phyloP scores from a whole-genome alignment of 2,329 filamentous ascomycete species.

The Pseudocercospora macadamiae region DNA sequence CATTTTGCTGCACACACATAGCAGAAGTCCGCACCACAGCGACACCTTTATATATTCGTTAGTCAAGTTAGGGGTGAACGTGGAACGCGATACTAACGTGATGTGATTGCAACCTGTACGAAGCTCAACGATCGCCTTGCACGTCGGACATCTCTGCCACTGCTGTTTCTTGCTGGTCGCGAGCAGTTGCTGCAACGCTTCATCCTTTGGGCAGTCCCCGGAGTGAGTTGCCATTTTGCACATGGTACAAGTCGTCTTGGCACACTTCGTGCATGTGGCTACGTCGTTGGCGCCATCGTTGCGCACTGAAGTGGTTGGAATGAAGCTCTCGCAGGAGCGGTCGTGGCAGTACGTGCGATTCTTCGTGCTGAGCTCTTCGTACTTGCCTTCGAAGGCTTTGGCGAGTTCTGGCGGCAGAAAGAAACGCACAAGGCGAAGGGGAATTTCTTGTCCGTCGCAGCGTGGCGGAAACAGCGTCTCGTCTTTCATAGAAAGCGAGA shows the following conservation, averaged over 20 bases:
- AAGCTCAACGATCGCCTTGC: conserved; percentile 54
- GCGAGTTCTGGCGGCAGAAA: conserved; percentile 45
- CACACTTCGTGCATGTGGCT: conserved; percentile 51
- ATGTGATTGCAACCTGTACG: conserved; percentile 60
- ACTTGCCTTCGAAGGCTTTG: conserved; percentile 47
- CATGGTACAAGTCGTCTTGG: conserved; percentile 49
- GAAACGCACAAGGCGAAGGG: conserved; percentile 37
- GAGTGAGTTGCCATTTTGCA: conserved; percentile 56
- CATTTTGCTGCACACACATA: conserved; percentile 34
- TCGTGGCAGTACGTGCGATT: conserved; percentile 57
- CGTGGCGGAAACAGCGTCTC: conserved; percentile 59
- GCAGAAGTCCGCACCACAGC: conserved; percentile 36
- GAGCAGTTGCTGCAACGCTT: conserved; percentile 45
- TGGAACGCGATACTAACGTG: conserved; percentile 51
- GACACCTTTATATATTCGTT: conserved; percentile 27
- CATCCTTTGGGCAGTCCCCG: conserved; percentile 55
- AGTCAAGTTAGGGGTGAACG: conserved; percentile 26
- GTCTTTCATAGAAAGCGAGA: conserved; percentile 50
- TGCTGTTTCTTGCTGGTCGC: conserved; percentile 45
- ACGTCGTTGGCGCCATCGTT: conserved; percentile 33
- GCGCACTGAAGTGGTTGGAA: conserved; percentile 44
- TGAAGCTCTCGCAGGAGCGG: conserved; percentile 51
- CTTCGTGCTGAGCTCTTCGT: conserved; percentile 52
- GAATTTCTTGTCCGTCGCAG: conserved; percentile 54
- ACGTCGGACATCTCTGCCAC: conserved; percentile 58